Evolutionary conservation across 371 early-diverging fungal genomes (phyloP), one percentile per base, ranked within the genome.

Genomic region (Mortierella sp.): DNA sequence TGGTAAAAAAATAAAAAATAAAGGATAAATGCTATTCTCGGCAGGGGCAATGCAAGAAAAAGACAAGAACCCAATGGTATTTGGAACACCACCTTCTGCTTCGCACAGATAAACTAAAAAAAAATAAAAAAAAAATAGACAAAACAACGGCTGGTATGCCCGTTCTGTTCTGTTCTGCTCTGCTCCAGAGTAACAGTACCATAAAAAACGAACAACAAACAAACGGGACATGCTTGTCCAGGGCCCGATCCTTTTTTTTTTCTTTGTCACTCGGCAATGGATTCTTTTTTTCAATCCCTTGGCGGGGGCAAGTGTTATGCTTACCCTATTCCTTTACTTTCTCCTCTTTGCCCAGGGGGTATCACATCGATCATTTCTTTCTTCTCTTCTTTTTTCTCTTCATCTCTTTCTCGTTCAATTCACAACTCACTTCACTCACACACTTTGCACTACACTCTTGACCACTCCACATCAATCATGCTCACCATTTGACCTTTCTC

Each of bases 201-300:
- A n/a, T n/a, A n/a, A n/a, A n/a, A n/a, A n/a, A n/a, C n/a, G n/a
- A n/a, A 24, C 55, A 47, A 52, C 55, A 6, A 28, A 34, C 19
- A 34, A 45, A 47, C 9, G 48, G 31, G 72, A 47, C 26, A 38
- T 26, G 1, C 50, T 70, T 45, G 38, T 38, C 68, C 68, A 68
- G 68, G 68, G 68, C 68, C 68, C 68, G 68, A 68, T 68, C 68
- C 68, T 72, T 14, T 52, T 52, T 72, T 24, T 50, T 50, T 19
- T 71, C 10, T 72, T 31, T 60, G n/a, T 72, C 24, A 24, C 28
- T 24, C 21, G 48, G 47, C 26, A 26, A 71, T 71, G 1, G 42
- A 1, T 71, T 28, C n/a, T n/a, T 24, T 71, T 45, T 21, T 71
- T 71, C 47, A 47, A 16, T 28, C 31, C 19, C 28, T 11, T 71